Conservation (phyloP, 768 basidiomycete genomes). For the Cystofilobasidium ferigula region DNA sequence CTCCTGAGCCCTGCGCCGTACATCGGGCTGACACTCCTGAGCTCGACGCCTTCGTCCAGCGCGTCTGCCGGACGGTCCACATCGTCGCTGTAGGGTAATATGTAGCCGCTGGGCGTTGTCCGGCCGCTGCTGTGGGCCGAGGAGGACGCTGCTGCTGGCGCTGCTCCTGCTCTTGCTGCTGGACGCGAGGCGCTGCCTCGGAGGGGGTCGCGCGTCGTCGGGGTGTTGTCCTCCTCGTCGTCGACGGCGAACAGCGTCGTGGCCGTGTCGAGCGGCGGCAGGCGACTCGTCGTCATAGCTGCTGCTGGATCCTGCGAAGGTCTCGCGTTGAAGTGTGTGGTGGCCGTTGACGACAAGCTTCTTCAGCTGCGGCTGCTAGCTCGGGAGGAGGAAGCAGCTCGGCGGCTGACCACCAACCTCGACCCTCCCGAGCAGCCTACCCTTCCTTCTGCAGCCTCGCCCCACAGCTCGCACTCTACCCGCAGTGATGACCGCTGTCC, state of each 20-base stretch:
- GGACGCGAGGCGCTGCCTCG: background rate
- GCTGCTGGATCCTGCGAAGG: too few relatives aligned
- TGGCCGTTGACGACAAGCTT: too few relatives aligned
- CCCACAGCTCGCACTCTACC: background rate
- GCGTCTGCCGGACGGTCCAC: background rate
- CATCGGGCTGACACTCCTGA: conserved; percentile 5
- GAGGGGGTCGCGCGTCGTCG: background rate
- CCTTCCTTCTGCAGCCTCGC: too few relatives aligned
- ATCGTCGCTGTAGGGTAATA: conserved; percentile 16
- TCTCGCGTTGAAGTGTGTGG: too few relatives aligned
- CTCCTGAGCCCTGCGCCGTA: conserved; percentile 46
- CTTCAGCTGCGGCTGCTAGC: too few relatives aligned
- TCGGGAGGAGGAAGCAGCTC: too few relatives aligned
- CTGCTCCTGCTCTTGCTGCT: background rate
- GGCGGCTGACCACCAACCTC: too few relatives aligned
- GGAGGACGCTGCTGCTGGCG: too few relatives aligned
- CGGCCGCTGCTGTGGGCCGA: too few relatives aligned
- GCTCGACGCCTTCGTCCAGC: conserved; percentile 1
- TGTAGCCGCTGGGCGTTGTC: background rate
- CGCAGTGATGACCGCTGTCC: background rate
- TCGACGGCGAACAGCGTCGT: conserved; percentile 12
- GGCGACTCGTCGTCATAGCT: background rate
- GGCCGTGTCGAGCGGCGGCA: conserved; percentile 14
- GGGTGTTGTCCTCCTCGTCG: conserved; percentile 18
- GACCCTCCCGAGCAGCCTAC: too few relatives aligned